phyloP scores from a whole-genome alignment of 2,329 filamentous ascomycete genomes.

The Pseudofabraea citricarpa region DNA sequence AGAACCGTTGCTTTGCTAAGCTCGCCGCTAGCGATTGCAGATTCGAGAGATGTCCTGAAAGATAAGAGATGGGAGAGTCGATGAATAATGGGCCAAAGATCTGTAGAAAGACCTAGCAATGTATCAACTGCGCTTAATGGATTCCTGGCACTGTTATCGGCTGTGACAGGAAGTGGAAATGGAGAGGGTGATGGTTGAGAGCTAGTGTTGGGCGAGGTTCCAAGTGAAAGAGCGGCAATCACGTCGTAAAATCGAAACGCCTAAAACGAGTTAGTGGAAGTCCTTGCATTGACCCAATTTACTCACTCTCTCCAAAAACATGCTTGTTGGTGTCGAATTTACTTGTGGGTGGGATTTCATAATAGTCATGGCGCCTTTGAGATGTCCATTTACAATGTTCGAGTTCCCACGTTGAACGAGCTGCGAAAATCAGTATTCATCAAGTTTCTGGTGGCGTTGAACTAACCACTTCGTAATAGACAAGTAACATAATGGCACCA shows the following conservation, averaged over 20 bases:
- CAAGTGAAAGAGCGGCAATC: conserved; percentile 57
- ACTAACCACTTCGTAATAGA: conserved; percentile 60
- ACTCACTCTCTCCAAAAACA: conserved; percentile 54
- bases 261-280: too few relatives aligned
- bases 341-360: conserved; percentile 44
- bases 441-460: neutral
- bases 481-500: conserved; percentile 55
- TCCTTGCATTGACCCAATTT: too few relatives aligned
- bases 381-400: conserved; percentile 55
- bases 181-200: conserved; percentile 42
- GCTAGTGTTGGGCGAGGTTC: conserved; percentile 50
- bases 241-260: conserved; percentile 64
- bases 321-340: conserved; percentile 43
- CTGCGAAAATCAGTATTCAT: conserved; percentile 30
- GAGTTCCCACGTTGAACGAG: conserved; percentile 55
- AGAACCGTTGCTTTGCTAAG: conserved; percentile 22
- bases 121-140: conserved; percentile 42
- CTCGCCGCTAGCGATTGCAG: conserved; percentile 36
- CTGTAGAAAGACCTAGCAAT: conserved; percentile 56
- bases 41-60: conserved; percentile 46
- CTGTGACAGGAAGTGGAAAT: conserved; percentile 41
- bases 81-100: conserved; percentile 60
- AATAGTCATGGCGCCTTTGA: conserved; percentile 58
- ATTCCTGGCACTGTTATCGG: conserved; percentile 31
- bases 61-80: conserved; percentile 50